phyloP scores from a whole-genome alignment of 345 rosid species.

The Theobroma cacao region DNA sequence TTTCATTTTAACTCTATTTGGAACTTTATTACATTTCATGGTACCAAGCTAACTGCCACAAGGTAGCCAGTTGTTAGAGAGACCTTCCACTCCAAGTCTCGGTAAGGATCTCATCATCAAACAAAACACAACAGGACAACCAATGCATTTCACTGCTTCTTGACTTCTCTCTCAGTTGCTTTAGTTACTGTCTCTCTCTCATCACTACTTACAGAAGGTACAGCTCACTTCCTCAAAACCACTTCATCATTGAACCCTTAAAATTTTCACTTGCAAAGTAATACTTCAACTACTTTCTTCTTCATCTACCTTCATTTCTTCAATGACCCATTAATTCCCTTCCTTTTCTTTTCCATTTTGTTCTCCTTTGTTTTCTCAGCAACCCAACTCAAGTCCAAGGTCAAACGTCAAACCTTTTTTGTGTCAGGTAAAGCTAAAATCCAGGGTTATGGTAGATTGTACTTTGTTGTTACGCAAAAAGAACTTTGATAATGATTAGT shows the following conservation, averaged over 20 bases:
- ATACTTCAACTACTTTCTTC: background rate
- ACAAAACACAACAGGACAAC: constrained; percentile 1
- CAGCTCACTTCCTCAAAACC: background rate
- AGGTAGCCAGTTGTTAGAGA: background rate
- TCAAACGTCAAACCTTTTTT: constrained; percentile 4
- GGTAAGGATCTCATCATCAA: constrained; percentile 5
- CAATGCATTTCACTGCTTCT: background rate
- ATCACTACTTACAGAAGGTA: background rate
- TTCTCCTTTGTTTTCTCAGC: background rate
- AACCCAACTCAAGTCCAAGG: background rate
- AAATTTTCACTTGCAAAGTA: background rate
- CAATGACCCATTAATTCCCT: background rate
- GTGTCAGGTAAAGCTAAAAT: constrained; percentile 4
- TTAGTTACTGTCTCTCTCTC: background rate
- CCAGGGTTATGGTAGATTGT: background rate
- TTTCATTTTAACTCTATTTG: background rate
- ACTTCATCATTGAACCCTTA: background rate
- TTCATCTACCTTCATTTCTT: constrained; percentile 3
- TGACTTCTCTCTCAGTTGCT: background rate
- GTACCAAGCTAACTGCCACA: background rate
- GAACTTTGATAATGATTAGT: background rate
- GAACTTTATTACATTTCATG: background rate
- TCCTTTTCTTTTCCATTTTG: background rate
- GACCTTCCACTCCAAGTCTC: background rate
- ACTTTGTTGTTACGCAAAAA: background rate